phyloP scores from a whole-genome alignment of 106 monocot species.

The Dendrobium officinale region DNA sequence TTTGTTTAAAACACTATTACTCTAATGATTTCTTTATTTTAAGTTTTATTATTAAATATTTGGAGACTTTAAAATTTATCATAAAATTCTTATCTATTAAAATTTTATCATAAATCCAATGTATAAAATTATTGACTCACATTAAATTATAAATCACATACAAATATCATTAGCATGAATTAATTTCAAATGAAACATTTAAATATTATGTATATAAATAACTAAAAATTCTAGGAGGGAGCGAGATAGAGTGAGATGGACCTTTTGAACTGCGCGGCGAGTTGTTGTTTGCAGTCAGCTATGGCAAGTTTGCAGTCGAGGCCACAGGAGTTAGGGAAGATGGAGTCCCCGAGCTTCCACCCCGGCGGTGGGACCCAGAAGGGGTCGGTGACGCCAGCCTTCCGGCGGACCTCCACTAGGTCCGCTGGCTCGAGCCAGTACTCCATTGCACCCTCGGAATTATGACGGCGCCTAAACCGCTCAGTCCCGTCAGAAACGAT shows the following conservation, averaged over 20 bases:
- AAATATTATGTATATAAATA: too few relatives aligned
- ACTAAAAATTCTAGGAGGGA: too few relatives aligned
- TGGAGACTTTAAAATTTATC: too few relatives aligned
- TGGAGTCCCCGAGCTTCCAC: constrained; percentile 62
- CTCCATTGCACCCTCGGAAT: constrained; percentile 91
- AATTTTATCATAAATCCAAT: too few relatives aligned
- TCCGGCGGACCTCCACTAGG: constrained; percentile 39
- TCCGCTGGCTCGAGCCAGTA: constrained; percentile 93
- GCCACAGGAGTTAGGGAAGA: constrained; percentile 12
- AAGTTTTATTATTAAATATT: too few relatives aligned
- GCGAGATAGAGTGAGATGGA: background rate
- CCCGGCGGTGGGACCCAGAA: constrained; percentile 78
- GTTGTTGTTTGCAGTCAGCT: constrained; percentile 1
- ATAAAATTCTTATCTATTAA: too few relatives aligned
- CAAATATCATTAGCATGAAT: too few relatives aligned
- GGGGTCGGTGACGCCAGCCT: constrained; percentile 61
- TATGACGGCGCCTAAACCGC: constrained; percentile 73
- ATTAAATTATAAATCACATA: too few relatives aligned
- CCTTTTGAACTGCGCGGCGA: constrained; percentile 28
- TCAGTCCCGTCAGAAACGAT: constrained; percentile 43
- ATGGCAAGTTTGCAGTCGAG: constrained; percentile 16
- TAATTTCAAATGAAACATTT: too few relatives aligned
- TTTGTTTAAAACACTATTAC: too few relatives aligned
- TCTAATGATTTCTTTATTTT: too few relatives aligned
- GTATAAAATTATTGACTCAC: too few relatives aligned